Evolutionary conservation across 352 stramenopile species (phyloP).

Genomic region (Pythium phragmiticola): DNA sequence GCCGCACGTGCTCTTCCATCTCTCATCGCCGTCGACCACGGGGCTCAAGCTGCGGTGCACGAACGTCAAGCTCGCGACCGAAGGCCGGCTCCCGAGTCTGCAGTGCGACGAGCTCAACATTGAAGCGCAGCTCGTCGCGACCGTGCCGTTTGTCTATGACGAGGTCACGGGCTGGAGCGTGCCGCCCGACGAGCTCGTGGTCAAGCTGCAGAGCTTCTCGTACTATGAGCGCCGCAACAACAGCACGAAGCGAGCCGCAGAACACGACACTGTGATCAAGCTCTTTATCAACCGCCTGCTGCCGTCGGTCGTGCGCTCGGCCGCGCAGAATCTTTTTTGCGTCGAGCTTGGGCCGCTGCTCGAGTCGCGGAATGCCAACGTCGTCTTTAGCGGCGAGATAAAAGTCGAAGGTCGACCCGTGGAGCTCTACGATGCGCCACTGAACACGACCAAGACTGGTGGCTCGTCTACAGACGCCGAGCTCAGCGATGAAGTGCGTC

Average conservation of each 20-base stretch:
- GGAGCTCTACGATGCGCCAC: constrained; percentile 51
- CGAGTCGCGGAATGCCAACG: constrained; percentile 49
- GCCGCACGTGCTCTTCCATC: constrained; percentile 62
- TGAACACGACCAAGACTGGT: constrained; percentile 30
- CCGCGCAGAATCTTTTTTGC: constrained; percentile 59
- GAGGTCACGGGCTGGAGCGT: constrained; percentile 61
- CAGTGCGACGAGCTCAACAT: constrained; percentile 79
- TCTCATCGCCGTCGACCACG: constrained; percentile 51
- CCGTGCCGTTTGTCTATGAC: constrained; percentile 67
- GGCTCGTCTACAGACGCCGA: constrained; percentile 20
- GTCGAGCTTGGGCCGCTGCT: constrained; percentile 61
- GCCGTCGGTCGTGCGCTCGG: constrained; percentile 55
- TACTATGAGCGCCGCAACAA: constrained; percentile 71
- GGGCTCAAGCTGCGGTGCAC: constrained; percentile 61
- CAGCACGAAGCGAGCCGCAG: constrained; percentile 52
- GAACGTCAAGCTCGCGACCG: constrained; percentile 67
- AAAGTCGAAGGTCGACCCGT: constrained; percentile 59
- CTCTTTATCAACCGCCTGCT: constrained; percentile 77
- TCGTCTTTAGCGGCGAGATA: constrained; percentile 59
- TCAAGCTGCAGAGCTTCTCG: constrained; percentile 65
- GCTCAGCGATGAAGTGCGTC: constrained; percentile 41
- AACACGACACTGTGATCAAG: constrained; percentile 80
- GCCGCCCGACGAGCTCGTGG: constrained; percentile 48
- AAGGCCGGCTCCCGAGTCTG: constrained; percentile 66
- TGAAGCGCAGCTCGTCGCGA: constrained; percentile 61